phyloP scores from a whole-genome alignment of 1,284 basidiomycete species.

The Cutaneotrichosporon cutaneum region DNA sequence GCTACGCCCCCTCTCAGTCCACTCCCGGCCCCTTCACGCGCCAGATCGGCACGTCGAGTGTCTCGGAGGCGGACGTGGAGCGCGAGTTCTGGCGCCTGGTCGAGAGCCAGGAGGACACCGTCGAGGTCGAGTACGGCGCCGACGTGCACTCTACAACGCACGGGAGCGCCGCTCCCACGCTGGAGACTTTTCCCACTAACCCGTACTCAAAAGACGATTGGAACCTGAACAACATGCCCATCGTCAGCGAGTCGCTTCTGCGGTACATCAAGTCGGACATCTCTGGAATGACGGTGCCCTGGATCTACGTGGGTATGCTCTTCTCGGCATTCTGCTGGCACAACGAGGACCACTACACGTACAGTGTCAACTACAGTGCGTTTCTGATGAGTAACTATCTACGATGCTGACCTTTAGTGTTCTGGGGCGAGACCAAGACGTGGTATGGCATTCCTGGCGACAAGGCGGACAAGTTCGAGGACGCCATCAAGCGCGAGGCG shows the following conservation, averaged over 20 bases:
- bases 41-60: conserved; percentile 62
- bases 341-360: conserved; percentile 99
- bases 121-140: conserved; percentile 98
- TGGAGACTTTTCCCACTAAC: conserved; percentile 86
- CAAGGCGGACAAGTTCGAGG: conserved; percentile 93
- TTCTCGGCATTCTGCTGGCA: conserved; percentile 99
- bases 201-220: conserved; percentile 87
- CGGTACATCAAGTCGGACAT: conserved; percentile 97
- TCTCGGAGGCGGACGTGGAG: conserved; percentile 89
- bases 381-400: conserved; percentile 19
- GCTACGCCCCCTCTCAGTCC: conserved; percentile 61
- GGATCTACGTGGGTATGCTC: conserved; percentile 99
- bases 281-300: conserved; percentile 99
- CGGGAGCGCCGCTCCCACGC: conserved; percentile 92
- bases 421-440: conserved; percentile 99
- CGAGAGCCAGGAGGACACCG: conserved; percentile 81
- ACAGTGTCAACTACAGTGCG: conserved; percentile 90
- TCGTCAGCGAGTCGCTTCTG: conserved; percentile 70
- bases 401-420: conserved; percentile 63
- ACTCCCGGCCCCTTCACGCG: conserved; percentile 32
- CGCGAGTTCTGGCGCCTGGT: conserved; percentile 96
- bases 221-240: conserved; percentile 98
- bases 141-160: conserved; percentile 98
- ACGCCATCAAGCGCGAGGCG: conserved; percentile 89
- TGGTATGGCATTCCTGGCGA: conserved; percentile 98